Evolutionary conservation across 208 protist species (phyloP).

Genomic region (Phytomonas francai): DNA sequence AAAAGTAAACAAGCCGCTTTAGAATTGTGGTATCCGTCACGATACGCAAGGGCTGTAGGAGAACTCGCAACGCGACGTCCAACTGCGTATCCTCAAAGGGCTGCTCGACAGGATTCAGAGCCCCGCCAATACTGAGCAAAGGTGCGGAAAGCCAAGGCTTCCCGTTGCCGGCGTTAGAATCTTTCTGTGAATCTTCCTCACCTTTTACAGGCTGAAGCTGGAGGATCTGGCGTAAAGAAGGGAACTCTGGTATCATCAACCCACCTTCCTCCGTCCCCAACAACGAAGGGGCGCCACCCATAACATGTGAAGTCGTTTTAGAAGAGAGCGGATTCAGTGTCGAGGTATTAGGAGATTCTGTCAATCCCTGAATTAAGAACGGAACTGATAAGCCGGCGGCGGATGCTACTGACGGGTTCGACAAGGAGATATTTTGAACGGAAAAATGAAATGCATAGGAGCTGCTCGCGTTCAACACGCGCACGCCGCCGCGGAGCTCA

Average conservation of each 20-base stretch:
- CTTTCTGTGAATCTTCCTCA: too few relatives aligned
- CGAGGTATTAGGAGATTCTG: too few relatives aligned
- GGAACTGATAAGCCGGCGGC: not conserved
- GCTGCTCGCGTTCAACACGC: conserved; percentile 43
- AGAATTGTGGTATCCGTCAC: conserved; percentile 61
- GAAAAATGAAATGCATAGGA: conserved; percentile 51
- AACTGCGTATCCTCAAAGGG: conserved; percentile 48
- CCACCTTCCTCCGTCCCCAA: too few relatives aligned
- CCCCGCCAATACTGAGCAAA: conserved; percentile 46
- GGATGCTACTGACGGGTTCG: conserved; percentile 24
- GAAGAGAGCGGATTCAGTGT: too few relatives aligned
- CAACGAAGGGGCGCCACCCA: too few relatives aligned
- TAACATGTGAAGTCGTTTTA: too few relatives aligned
- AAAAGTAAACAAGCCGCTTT: conserved; percentile 45
- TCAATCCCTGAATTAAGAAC: not conserved
- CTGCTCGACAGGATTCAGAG: conserved; percentile 62
- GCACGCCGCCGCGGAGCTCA: conserved; percentile 31
- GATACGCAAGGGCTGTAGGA: conserved; percentile 67
- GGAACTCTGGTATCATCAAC: too few relatives aligned
- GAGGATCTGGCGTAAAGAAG: too few relatives aligned
- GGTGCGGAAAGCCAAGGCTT: conserved; percentile 22
- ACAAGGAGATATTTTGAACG: conserved; percentile 62
- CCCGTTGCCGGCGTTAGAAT: conserved; percentile 8
- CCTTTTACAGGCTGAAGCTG: too few relatives aligned
- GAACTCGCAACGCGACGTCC: conserved; percentile 58